Evolutionary conservation across 495 filamentous ascomycete species (phyloP), one percentile per base, ranked within the genome.

Genomic region (Beverwykella pulmonaria): DNA sequence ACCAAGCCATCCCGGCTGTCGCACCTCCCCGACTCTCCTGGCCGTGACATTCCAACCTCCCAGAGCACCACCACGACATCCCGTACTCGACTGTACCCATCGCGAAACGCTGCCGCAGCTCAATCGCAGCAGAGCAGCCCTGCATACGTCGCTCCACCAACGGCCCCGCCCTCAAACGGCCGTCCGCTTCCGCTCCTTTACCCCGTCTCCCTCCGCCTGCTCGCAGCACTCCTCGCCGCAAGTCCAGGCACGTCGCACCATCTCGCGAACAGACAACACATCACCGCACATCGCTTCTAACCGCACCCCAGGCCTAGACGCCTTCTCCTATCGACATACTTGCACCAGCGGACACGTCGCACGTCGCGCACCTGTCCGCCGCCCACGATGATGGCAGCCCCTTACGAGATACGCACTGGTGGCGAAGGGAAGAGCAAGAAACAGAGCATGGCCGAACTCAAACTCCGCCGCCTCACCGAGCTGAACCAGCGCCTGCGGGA

Each of bases 391-490:
- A 78, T 78, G 76, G 71, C 77, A 30, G 63, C 75, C 32, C 77
- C 77, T 6, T 79, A 77, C 63, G 77, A 79, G 63, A 65, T 78
- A 46, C 74, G 77, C 59, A 67, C 71, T 20, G 74, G 74, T 60
- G 76, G 75, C 59, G 75, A 75, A 59, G 75, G 93, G 74, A 94
- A 89, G 84, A 95, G 92, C 82, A 97, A 95, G 85, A 97, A 97
- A 83, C 95, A 98, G 79, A 95, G 91, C 78, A 97, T 98, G 87
- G 95, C 94, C 53, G 94, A 98, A 79, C 86, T 98, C 60, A 98
- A 98, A 82, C 86, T 97, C 70, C 90, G 94, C 68, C 90, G 95
- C 48, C 82, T 98, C 78, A 97, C 92, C 53, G 94, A 98, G 80
- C 86, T 98, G 76, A 98, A 98, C 83, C 87, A 88, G 71, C 87